These are phyloP conservation scores for Sindora glabra DNA, from an alignment of 306 rosid species.

Conservation along the genomic window DNA sequence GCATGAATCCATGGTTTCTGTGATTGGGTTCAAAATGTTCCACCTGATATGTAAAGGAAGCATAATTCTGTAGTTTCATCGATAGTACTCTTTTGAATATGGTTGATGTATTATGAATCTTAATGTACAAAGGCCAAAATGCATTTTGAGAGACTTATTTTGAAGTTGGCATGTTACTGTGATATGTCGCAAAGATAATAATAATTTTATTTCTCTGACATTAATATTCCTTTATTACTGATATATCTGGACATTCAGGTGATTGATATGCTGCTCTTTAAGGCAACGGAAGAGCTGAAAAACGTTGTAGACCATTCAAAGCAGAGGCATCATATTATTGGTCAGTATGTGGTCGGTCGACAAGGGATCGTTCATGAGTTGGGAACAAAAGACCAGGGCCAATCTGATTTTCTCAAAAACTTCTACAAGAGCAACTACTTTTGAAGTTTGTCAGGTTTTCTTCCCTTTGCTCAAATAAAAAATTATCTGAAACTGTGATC, in stretches of 20 bases:
- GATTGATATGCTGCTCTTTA: constrained; percentile 88
- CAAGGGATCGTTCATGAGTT: constrained; percentile 52
- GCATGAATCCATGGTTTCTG: background rate
- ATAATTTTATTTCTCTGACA: background rate
- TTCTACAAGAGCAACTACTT: constrained; percentile 75
- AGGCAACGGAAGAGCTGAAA: constrained; percentile 78
- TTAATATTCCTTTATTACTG: constrained; percentile 1
- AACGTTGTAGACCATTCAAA: constrained; percentile 75
- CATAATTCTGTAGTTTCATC: background rate
- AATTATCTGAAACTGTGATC: constrained; percentile 21
- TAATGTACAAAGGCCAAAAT: constrained; percentile 2
- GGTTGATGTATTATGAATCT: background rate
- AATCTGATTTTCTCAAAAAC: constrained; percentile 60
- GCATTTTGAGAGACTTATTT: background rate
- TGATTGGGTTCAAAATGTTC: background rate
- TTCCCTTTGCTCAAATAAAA: constrained; percentile 32
- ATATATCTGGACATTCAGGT: constrained; percentile 51
- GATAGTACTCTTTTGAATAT: background rate
- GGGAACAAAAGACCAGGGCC: constrained; percentile 53
- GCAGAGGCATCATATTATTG: constrained; percentile 93
- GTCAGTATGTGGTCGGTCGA: constrained; percentile 72
- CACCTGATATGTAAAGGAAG: background rate
- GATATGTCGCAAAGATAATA: background rate
- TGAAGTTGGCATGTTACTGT: background rate
- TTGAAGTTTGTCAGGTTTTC: constrained; percentile 32